Conservation (phyloP, 805 yeast genomes). For the Candida easanensis region DNA sequence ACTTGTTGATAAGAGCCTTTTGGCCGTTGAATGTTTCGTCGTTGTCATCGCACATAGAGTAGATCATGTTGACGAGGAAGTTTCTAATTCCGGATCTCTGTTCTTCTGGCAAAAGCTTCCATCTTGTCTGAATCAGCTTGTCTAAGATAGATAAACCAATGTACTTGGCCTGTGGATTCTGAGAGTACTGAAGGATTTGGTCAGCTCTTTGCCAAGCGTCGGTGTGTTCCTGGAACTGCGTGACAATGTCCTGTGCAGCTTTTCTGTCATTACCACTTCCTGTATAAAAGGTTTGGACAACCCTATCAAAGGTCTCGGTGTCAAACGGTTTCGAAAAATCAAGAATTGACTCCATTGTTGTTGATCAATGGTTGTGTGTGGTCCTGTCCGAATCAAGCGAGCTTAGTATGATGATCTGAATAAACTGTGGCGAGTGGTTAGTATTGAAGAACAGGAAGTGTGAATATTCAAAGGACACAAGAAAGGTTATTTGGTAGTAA, state of each 20-base stretch:
- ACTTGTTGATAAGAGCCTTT: conserved; percentile 84
- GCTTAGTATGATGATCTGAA: neutral
- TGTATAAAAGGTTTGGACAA: conserved; percentile 79
- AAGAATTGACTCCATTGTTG: conserved; percentile 75
- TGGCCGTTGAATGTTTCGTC: conserved; percentile 67
- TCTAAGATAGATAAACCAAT: conserved; percentile 89
- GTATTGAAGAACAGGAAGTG: neutral
- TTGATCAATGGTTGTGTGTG: neutral
- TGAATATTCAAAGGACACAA: too few relatives aligned
- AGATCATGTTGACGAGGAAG: conserved; percentile 90
- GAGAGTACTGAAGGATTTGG: conserved; percentile 73
- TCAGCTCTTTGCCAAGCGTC: conserved; percentile 96
- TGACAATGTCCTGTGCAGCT: conserved; percentile 67
- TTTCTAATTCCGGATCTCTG: conserved; percentile 93
- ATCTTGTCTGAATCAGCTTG: conserved; percentile 82
- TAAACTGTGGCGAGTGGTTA: neutral
- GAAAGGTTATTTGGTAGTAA: too few relatives aligned
- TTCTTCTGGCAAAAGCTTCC: conserved; percentile 89
- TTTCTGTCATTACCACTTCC: conserved; percentile 70
- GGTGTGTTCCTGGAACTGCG: conserved; percentile 87
- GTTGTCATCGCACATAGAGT: conserved; percentile 85
- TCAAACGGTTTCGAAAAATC: conserved; percentile 86
- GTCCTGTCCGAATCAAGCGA: neutral
- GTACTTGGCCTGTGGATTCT: conserved; percentile 84
- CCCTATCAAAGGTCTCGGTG: conserved; percentile 71